Evolutionary conservation across 2,329 filamentous ascomycete genomes (phyloP), one percentile per base, ranked within the genome.

Genomic region (Biscogniauxia marginata): DNA sequence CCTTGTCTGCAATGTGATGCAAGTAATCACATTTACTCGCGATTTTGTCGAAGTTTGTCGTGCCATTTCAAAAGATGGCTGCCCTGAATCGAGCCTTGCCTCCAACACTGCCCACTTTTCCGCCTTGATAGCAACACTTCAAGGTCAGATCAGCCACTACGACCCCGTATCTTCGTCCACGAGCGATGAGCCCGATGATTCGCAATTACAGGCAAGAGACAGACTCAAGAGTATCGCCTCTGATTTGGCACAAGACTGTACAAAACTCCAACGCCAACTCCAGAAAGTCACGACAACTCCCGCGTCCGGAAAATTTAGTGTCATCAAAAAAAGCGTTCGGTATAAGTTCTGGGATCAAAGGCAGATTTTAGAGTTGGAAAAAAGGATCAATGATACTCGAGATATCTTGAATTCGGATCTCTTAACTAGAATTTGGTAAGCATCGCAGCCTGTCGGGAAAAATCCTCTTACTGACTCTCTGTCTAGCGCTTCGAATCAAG

Each of bases 1-100:
- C 24, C 59, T 62, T 16, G 57, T 55, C 13, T 57, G 54, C 39
- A 60, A 53, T 52, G 52, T 59, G 46, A 57, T 61, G 53, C 59
- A 61, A 18, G 56, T 57, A 30, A 21, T 61, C 20, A 47, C 56
- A 7, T 59, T 61, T 43, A 47, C 56, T n/a, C 25, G 49, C 4
- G 54, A 56, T 11, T 21, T 59, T 9, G 6, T 61, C 13, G 8
- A 11, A 3, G 19, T 54, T 3, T 57, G 19, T 25, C 51, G 48
- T 16, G n/a, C 16, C 22, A 22, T 46, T 13, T 30, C n/a, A 22
- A 24, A 52, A 30, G 49, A 62, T 25, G 49, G 46, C 16, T 51
- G 47, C 18, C 57, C 50, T 16, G 54, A 57, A 7, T 18, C 52
- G 7, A 39, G 23, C 6, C 52, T 57, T 11, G 30, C 46, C n/a